phyloP scores from a whole-genome alignment of 2,329 filamentous ascomycete genomes.

The Venturia aucupariae region DNA sequence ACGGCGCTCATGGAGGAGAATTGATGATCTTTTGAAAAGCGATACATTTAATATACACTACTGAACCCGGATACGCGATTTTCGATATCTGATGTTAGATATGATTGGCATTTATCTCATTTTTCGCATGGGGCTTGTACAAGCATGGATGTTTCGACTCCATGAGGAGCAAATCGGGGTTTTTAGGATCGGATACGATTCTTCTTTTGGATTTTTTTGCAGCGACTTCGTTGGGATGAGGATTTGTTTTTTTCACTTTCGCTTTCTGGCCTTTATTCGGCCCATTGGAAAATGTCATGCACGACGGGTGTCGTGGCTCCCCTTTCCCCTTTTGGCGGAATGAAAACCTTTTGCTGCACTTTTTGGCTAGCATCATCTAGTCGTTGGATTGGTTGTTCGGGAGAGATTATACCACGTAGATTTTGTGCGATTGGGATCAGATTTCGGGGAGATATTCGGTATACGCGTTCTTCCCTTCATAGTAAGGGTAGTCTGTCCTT shows the following conservation, averaged over 20 bases:
- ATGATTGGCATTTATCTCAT: background rate
- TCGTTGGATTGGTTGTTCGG: background rate
- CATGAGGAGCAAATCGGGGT: background rate
- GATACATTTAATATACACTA: background rate
- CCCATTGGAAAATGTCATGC: background rate
- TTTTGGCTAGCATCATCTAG: background rate
- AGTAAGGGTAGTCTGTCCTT: background rate
- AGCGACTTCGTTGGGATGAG: background rate
- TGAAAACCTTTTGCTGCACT: background rate
- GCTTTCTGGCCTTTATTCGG: background rate
- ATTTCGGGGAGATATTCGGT: background rate
- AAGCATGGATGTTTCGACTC: background rate
- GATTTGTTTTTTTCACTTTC: background rate
- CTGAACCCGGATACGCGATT: background rate
- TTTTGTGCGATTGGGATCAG: background rate
- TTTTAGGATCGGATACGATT: background rate
- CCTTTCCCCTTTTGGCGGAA: background rate
- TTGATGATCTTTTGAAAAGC: slow-evolving; percentile 4
- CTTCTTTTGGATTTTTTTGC: slow-evolving; percentile 1
- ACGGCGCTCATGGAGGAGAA: slow-evolving; percentile 47
- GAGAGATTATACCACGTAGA: background rate
- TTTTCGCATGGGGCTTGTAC: background rate
- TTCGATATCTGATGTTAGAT: background rate
- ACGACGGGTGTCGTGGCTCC: background rate
- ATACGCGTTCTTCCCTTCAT: background rate